phyloP scores from a whole-genome alignment of 2,329 filamentous ascomycete species.

The Cercospora sp. region DNA sequence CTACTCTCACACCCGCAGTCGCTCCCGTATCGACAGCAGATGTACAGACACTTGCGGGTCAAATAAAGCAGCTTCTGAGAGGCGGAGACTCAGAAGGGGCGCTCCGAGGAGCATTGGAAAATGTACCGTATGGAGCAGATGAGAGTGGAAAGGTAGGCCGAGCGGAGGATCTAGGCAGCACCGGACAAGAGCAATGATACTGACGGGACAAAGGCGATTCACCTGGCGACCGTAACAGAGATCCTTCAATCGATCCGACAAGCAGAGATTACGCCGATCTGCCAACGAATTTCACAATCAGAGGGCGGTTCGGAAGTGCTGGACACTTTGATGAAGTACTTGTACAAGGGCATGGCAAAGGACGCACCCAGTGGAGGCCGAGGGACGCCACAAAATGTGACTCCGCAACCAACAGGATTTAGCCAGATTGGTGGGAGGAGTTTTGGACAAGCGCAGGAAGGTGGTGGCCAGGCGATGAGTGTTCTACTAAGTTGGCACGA shows the following conservation, averaged over 20 bases:
- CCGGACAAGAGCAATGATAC: background rate
- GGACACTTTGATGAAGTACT: slow-evolving; percentile 96
- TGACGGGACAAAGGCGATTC: slow-evolving; percentile 48
- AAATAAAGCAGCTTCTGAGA: slow-evolving; percentile 83
- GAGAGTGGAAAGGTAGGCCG: slow-evolving; percentile 53
- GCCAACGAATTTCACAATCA: slow-evolving; percentile 75
- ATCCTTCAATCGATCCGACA: slow-evolving; percentile 95
- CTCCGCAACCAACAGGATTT: slow-evolving; percentile 83
- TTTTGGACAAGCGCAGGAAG: slow-evolving; percentile 58
- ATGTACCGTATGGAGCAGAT: slow-evolving; percentile 68
- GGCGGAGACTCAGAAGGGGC: slow-evolving; percentile 87
- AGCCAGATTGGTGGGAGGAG: slow-evolving; percentile 63
- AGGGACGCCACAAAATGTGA: slow-evolving; percentile 44
- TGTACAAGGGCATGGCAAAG: slow-evolving; percentile 84
- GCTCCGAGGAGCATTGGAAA: slow-evolving; percentile 78
- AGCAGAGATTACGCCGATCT: slow-evolving; percentile 87
- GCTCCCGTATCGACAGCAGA: slow-evolving; percentile 74
- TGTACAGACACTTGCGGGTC: slow-evolving; percentile 72
- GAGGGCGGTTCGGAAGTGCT: slow-evolving; percentile 80
- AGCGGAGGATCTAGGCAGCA: slow-evolving; percentile 12
- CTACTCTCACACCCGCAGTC: slow-evolving; percentile 75
- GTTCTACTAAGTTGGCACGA: slow-evolving; percentile 98
- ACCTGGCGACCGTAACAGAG: slow-evolving; percentile 85
- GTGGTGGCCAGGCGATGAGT: slow-evolving; percentile 87
- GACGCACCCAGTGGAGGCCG: slow-evolving; percentile 31